phyloP scores from a whole-genome alignment of 2,329 filamentous ascomycete genomes.

The Fusarium setosum region DNA sequence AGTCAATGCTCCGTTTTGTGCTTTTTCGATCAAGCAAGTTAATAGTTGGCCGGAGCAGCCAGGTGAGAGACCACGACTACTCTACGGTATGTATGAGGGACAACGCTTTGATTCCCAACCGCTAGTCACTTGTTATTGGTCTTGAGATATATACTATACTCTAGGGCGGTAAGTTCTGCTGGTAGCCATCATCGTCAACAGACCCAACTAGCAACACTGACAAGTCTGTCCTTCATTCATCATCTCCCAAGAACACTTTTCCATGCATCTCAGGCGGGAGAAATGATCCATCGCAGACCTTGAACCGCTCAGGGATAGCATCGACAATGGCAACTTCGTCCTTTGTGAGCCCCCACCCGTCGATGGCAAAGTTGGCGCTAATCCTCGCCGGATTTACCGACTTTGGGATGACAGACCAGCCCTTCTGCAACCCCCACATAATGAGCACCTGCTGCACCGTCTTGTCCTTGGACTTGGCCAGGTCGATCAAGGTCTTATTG shows the following conservation, averaged over 20 bases:
- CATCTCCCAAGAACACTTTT: slow-evolving; percentile 87
- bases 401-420: slow-evolving; percentile 88
- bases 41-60: no score
- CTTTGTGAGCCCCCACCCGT: slow-evolving; percentile 78
- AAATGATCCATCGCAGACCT: slow-evolving; percentile 82
- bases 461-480: slow-evolving; percentile 75
- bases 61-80: no score
- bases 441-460: slow-evolving; percentile 81
- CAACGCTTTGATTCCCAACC: no score
- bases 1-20: no score
- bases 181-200: no score
- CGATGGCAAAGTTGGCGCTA: slow-evolving; percentile 78
- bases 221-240: slow-evolving; percentile 75
- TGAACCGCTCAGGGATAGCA: slow-evolving; percentile 79
- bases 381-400: slow-evolving; percentile 80
- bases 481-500: slow-evolving; percentile 69
- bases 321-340: slow-evolving; percentile 79
- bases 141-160: slow-evolving; percentile 23
- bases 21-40: no score
- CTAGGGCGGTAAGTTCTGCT: slow-evolving; percentile 7
- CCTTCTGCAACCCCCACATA: slow-evolving; percentile 83
- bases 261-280: no score
- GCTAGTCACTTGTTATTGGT: no score
- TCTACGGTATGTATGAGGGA: no score
- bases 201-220: no score